Percentiles rank a stretch among this genome's conserved stretches.
Evolutionary conservation across 495 filamentous ascomycete genomes (phyloP).

Genomic region (Beverwykella pulmonaria): DNA sequence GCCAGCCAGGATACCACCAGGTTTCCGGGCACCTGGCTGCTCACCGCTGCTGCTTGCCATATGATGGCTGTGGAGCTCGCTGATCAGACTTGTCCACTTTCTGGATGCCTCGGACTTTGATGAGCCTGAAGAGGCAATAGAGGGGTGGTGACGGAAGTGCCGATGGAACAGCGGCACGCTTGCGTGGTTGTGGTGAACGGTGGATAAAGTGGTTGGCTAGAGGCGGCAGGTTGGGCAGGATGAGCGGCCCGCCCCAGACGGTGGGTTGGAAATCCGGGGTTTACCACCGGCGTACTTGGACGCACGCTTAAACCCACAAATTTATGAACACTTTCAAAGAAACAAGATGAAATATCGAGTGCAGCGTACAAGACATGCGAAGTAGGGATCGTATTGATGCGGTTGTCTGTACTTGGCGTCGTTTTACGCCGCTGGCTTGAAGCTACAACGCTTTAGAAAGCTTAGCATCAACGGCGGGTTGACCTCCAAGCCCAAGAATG

Average conservation of each 20-base stretch:
- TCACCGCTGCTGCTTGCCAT: conserved; percentile 10
- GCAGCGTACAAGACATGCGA: no score
- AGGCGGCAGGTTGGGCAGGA: no score
- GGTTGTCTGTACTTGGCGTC: neutral
- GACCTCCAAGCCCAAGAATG: no score
- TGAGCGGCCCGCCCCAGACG: conserved; percentile 8
- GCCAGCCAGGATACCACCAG: conserved; percentile 5
- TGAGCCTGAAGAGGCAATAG: neutral
- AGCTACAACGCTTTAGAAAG: neutral
- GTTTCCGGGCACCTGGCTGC: neutral
- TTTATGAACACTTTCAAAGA: no score
- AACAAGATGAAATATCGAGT: no score
- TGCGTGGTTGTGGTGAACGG: neutral
- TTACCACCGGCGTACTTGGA: neutral
- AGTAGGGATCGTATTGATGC: no score
- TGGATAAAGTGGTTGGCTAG: conserved; percentile 13
- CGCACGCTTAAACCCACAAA: no score
- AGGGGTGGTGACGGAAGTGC: neutral
- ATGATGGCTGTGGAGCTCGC: neutral
- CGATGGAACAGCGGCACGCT: neutral
- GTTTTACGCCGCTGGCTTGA: neutral
- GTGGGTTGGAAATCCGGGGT: neutral
- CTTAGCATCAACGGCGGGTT: neutral
- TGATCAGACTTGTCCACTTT: neutral
- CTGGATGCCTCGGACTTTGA: neutral